Conservation (phyloP, 108 stramenopile genomes). For the Conticribra guillardii region DNA sequence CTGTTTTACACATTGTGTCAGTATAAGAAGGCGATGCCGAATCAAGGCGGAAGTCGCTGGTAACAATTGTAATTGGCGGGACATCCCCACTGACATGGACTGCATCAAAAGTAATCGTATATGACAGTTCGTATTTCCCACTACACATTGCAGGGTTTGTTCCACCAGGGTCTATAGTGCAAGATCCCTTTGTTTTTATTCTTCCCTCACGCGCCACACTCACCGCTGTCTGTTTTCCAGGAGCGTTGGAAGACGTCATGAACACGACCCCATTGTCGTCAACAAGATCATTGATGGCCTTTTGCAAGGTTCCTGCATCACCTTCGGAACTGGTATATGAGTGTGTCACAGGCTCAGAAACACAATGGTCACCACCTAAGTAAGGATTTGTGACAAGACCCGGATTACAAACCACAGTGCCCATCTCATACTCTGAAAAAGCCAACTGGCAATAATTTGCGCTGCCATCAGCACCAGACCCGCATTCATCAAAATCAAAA, state of each 20-base stretch:
- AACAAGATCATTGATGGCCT: constrained; percentile 41
- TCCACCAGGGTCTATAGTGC: constrained; percentile 22
- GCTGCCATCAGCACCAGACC: constrained; percentile 19
- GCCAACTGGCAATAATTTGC: constrained; percentile 65
- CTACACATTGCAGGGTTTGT: constrained; percentile 33
- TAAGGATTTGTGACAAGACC: constrained; percentile 46
- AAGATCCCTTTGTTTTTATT: constrained; percentile 53
- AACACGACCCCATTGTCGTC: constrained; percentile 55
- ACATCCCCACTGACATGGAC: constrained; percentile 70
- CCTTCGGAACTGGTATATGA: constrained; percentile 30
- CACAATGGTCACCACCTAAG: constrained; percentile 51
- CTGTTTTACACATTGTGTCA: constrained; percentile 32
- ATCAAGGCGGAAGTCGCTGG: constrained; percentile 41
- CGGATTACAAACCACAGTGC: constrained; percentile 52
- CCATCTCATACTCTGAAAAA: constrained; percentile 43
- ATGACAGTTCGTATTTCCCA: constrained; percentile 65
- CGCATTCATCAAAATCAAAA: constrained; percentile 71
- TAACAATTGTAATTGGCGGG: constrained; percentile 52
- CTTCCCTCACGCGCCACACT: constrained; percentile 40
- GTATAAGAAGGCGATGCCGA: constrained; percentile 30
- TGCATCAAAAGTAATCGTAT: constrained; percentile 72
- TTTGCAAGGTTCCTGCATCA: constrained; percentile 47
- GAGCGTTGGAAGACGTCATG: constrained; percentile 42
- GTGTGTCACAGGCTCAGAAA: constrained; percentile 41
- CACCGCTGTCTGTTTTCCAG: constrained; percentile 41